A percentile compares a stretch with the other conserved stretches of the same genome.
Evolutionary conservation across 179 eudicot genomes (phyloP).

Genomic region (Beta macrorhiza): DNA sequence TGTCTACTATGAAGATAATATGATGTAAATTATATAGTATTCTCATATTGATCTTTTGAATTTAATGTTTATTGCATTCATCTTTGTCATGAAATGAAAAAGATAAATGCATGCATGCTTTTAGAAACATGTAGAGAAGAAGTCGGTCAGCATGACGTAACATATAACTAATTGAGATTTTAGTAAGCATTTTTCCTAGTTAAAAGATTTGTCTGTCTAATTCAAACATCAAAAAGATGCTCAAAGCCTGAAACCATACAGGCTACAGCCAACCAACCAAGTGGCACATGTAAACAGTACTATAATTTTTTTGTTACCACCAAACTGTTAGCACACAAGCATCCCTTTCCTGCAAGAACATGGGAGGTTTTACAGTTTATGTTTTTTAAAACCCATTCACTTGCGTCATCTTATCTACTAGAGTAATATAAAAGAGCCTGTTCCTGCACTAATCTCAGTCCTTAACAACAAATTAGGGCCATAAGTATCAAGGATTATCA

Average conservation of each 20-base stretch:
- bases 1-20: too few species aligned
- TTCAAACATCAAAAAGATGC: constrained; percentile 9
- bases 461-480: not conserved
- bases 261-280: not conserved
- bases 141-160: constrained; percentile 6
- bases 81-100: too few species aligned
- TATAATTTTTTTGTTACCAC: not conserved
- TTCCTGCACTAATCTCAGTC: not conserved
- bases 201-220: constrained; percentile 7
- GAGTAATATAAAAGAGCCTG: not conserved
- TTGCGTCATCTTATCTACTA: constrained; percentile 14
- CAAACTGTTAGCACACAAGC: not conserved
- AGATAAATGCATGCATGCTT: not conserved
- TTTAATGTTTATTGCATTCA: too few species aligned
- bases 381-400: not conserved
- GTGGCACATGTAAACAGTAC: constrained; percentile 5
- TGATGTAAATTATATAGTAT: too few species aligned
- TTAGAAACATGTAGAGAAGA: not conserved
- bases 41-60: too few species aligned
- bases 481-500: not conserved
- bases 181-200: not conserved
- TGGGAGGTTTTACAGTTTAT: not conserved
- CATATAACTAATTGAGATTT: not conserved
- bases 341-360: too few species aligned
- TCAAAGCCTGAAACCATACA: constrained; percentile 12